Conservation (phyloP, 2,329 filamentous ascomycete genomes). For the Nigrospora oryzae region DNA sequence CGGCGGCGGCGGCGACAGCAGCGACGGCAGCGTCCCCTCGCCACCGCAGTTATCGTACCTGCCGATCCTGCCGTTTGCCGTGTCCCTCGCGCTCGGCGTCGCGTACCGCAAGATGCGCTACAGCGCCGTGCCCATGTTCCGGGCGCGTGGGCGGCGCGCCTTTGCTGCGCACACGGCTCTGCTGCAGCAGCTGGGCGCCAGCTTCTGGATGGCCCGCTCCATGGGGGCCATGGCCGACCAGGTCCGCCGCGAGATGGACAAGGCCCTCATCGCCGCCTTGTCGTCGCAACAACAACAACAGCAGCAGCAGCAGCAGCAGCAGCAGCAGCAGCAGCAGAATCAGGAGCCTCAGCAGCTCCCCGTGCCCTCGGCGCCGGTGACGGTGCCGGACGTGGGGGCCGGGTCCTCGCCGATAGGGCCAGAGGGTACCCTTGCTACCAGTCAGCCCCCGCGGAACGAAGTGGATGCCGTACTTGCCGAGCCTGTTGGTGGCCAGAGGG, state of each 20-base stretch:
- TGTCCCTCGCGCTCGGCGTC: conserved; percentile 53
- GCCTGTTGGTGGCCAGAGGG: no score
- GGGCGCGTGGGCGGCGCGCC: conserved; percentile 41
- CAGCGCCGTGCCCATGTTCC: conserved; percentile 49
- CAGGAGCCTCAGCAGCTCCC: conserved; percentile 8
- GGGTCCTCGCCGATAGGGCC: no score
- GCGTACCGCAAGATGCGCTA: conserved; percentile 58
- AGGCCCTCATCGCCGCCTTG: conserved; percentile 36
- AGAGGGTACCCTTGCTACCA: no score
- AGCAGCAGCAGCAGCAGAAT: conserved; percentile 8
- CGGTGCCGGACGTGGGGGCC: no score
- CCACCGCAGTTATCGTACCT: conserved; percentile 35
- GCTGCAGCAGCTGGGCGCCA: conserved; percentile 42
- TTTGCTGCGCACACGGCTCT: conserved; percentile 47
- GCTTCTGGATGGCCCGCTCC: conserved; percentile 49
- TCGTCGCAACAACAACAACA: conserved; percentile 14
- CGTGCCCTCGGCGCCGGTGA: no score
- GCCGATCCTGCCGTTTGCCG: conserved; percentile 52
- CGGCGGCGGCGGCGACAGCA: no score
- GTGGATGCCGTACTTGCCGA: no score
- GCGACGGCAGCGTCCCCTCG: background rate
- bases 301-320: background rate
- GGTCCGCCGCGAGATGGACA: conserved; percentile 47
- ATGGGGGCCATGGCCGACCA: conserved; percentile 46
- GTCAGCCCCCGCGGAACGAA: no score